Evolutionary conservation across 768 basidiomycete genomes (phyloP), one percentile per base, ranked within the genome.

Genomic region (Boletus coccyginus): DNA sequence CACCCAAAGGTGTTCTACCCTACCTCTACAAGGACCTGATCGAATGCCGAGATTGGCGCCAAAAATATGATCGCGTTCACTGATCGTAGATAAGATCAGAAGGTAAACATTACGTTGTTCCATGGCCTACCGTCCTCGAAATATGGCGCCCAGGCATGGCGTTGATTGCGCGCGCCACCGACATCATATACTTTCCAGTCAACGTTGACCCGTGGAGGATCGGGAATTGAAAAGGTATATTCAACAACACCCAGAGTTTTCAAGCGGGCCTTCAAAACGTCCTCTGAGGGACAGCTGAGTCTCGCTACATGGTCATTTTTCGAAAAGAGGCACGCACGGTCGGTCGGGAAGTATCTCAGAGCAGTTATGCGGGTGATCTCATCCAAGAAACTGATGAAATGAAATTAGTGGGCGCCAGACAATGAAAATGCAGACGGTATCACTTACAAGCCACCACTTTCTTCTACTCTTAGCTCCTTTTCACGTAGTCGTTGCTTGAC

Each of bases 61-160:
- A 94, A 81, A 73, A 92, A 94, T 57, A 94, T 92, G 67, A 94
- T 89, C 43, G 90, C 89, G 68, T 90, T 88, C 38, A 91, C 91
- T 92, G 69, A 44, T 57, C 13, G 46, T 24, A 39, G 31, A 56
- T 54, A 54, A 46, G 46, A 52, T 29, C 17, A 51, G 36, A 12
- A 46, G 19, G 39, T 32, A 59, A 53, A 29, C 53, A 39, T 43
- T 14, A 49, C 21, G 12, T 46, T 6, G 27, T 31, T 44, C 40
- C 32, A 36, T 33, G 8, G 32, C 63, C 60, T 61, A 90, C 90
- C 88, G 68, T 91, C 86, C 62, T 92, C 87, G 60, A 94, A 93
- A 71, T 91, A 94, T 6, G 92, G 90, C 13, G 88, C 88, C 91
- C 91, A 94, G 1, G 90, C 89, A 58, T 88, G 86, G 52, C 92